Percentiles rank a stretch among this genome's conserved stretches.
Conservation (phyloP, 179 eudicot genomes). For the Kewa caespitosa region DNA sequence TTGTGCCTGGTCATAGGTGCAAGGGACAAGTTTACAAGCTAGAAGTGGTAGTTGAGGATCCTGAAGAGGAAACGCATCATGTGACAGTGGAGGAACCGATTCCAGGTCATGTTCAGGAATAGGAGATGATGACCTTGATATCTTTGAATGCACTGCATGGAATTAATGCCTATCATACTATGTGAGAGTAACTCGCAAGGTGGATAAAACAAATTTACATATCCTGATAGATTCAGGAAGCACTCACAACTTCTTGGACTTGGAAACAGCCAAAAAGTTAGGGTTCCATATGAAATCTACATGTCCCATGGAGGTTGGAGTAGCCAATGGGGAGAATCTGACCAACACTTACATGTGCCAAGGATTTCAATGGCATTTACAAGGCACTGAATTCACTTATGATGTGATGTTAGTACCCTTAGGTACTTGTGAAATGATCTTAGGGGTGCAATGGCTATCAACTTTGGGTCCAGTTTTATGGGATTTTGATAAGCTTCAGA, state of each 20-base stretch:
- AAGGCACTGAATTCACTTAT: neutral
- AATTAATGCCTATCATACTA: neutral
- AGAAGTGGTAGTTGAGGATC: neutral
- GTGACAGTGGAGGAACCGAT: neutral
- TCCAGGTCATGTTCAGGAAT: neutral
- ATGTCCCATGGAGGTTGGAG: neutral
- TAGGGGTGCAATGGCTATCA: neutral
- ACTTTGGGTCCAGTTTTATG: neutral
- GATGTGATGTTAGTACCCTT: neutral
- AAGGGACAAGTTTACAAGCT: neutral
- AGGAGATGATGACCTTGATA: neutral
- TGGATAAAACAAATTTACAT: neutral
- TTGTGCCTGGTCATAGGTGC: neutral
- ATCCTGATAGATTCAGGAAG: no score
- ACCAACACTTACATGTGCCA: neutral
- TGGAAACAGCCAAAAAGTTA: neutral
- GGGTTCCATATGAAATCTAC: neutral
- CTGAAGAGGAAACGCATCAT: neutral
- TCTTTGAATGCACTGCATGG: neutral
- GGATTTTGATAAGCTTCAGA: neutral
- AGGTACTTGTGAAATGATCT: neutral
- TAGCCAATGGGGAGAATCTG: neutral
- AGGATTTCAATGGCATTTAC: neutral
- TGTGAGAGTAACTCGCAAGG: neutral
- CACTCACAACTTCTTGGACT: neutral